A percentile compares a stretch with the other conserved stretches of the same genome.
These are phyloP conservation scores for Begonia masoniana DNA, from an alignment of 306 rosid species.

Conservation along the genomic window DNA sequence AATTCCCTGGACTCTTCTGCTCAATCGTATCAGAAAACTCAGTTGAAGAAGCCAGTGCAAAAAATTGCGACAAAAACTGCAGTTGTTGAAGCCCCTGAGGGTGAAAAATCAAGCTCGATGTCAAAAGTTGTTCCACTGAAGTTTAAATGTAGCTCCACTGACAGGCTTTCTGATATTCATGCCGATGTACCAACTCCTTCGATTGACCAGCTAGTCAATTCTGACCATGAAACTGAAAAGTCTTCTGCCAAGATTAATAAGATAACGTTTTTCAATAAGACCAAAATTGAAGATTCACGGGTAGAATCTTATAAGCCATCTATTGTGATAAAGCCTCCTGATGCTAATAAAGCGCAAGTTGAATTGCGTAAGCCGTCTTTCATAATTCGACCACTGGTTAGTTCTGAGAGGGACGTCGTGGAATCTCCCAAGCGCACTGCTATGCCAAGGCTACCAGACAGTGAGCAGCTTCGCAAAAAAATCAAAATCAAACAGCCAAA, in stretches of 20 bases:
- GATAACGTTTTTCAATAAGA: conserved; percentile 56
- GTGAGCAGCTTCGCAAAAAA: conserved; percentile 67
- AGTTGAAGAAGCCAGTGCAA: conserved; percentile 45
- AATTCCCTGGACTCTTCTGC: conserved; percentile 40
- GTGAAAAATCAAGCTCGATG: conserved; percentile 22
- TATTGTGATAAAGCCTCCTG: conserved; percentile 37
- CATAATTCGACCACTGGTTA: conserved; percentile 35
- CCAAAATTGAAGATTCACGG: conserved; percentile 46
- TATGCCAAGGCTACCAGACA: conserved; percentile 36
- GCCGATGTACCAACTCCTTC: conserved; percentile 34
- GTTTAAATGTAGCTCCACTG: conserved; percentile 76
- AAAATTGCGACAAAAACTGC: conserved; percentile 50
- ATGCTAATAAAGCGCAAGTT: conserved; percentile 28
- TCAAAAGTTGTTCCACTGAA: conserved; percentile 57
- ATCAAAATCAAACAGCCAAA: conserved; percentile 60
- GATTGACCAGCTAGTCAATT: conserved; percentile 49
- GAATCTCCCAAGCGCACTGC: conserved; percentile 38
- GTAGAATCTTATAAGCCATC: conserved; percentile 43
- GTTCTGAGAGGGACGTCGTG: conserved; percentile 30
- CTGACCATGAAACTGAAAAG: conserved; percentile 70
- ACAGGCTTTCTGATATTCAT: conserved; percentile 52
- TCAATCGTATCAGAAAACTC: conserved; percentile 49
- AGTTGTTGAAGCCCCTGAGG: conserved; percentile 38
- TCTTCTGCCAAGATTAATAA: conserved; percentile 44
- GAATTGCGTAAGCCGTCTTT: conserved; percentile 40